A percentile compares a stretch with the other conserved stretches of the same genome.
Evolutionary conservation across 2,329 filamentous ascomycete genomes (phyloP).

Genomic region (Penicillium sp.): DNA sequence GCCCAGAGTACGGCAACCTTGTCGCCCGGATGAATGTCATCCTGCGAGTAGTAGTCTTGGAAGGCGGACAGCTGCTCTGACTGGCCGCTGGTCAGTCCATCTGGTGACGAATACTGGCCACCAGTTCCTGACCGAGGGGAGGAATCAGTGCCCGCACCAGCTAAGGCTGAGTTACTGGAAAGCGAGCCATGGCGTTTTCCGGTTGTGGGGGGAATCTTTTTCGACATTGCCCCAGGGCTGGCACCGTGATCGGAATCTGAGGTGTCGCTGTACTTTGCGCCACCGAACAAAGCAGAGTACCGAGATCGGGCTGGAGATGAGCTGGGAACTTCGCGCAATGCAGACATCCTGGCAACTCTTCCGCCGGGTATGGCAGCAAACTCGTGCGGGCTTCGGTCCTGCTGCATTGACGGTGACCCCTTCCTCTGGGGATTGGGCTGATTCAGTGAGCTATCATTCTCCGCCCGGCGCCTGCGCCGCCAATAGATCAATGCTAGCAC

Average conservation of each 20-base stretch:
- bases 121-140: constrained; percentile 62
- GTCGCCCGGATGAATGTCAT: constrained; percentile 87
- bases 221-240: constrained; percentile 61
- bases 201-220: constrained; percentile 37
- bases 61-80: constrained; percentile 94
- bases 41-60: constrained; percentile 97
- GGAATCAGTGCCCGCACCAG: constrained; percentile 53
- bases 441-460: constrained; percentile 72
- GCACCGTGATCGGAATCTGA: constrained; percentile 58
- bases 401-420: constrained; percentile 37
- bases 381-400: constrained; percentile 49
- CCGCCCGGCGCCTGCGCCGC: constrained; percentile 44
- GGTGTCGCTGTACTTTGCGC: constrained; percentile 44
- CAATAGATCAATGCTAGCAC: too few species aligned
- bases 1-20: constrained; percentile 89
- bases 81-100: constrained; percentile 74
- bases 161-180: constrained; percentile 71
- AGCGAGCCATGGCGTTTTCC: constrained; percentile 75
- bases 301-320: constrained; percentile 51
- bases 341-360: constrained; percentile 90
- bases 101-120: constrained; percentile 71
- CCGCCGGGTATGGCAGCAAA: constrained; percentile 73
- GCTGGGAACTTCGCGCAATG: constrained; percentile 66
- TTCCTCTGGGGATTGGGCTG: constrained; percentile 64
- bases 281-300: constrained; percentile 42